Evolutionary conservation across 2,329 filamentous ascomycete genomes (phyloP).

Genomic region (Alternaria dauci): DNA sequence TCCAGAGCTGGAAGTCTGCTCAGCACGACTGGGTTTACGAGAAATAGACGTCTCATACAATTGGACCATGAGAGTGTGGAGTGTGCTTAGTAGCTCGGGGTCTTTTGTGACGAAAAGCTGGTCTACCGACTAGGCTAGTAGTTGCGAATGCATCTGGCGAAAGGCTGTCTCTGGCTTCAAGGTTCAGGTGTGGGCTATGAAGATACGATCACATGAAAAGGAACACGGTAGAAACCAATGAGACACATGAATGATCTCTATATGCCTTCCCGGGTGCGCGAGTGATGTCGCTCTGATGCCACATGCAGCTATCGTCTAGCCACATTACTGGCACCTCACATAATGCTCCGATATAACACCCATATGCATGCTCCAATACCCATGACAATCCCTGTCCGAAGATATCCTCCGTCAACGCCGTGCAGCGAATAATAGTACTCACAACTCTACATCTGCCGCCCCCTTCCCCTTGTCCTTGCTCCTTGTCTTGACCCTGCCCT

Average conservation of each 20-base stretch:
- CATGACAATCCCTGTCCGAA: background rate
- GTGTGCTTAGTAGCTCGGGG: conserved; percentile 9
- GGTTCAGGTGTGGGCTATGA: conserved; percentile 19
- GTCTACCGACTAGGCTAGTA: conserved; percentile 3
- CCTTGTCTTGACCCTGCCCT: conserved; percentile 21
- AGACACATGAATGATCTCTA: conserved; percentile 38
- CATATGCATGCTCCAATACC: background rate
- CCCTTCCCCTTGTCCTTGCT: conserved; percentile 21
- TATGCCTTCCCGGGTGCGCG: background rate
- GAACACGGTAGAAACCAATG: conserved; percentile 30
- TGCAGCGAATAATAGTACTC: background rate
- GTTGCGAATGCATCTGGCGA: background rate
- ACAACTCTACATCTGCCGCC: conserved; percentile 3
- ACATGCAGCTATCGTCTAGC: background rate
- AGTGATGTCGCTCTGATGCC: conserved; percentile 7
- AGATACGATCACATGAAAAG: conserved; percentile 28
- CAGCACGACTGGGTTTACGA: conserved; percentile 97
- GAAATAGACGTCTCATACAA: conserved; percentile 61
- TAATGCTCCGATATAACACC: background rate
- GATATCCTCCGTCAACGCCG: background rate
- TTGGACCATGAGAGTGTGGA: conserved; percentile 2
- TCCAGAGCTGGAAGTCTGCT: conserved; percentile 83
- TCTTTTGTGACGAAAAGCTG: background rate
- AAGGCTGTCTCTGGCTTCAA: conserved; percentile 1
- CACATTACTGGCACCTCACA: background rate